phyloP scores from a whole-genome alignment of 805 yeast genomes.

The Groenewaldozyma salmanticensis region DNA sequence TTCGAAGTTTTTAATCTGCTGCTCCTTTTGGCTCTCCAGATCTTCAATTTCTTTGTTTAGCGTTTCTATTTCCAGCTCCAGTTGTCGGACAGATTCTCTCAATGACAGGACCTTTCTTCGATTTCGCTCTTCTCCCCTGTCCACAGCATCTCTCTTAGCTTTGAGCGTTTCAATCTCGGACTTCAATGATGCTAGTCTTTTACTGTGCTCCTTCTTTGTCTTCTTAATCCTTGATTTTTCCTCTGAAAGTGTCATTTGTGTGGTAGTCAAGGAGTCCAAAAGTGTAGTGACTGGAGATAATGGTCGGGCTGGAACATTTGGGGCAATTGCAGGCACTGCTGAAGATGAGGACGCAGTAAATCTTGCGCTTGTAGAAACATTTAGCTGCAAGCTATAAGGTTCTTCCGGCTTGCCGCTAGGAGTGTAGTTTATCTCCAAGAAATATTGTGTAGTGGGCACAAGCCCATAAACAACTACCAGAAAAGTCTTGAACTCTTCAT shows the following conservation, averaged over 20 bases:
- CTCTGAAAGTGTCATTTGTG: conserved; percentile 47
- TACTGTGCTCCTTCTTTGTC: conserved; percentile 47
- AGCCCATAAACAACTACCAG: conserved; percentile 54
- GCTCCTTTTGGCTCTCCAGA: conserved; percentile 9
- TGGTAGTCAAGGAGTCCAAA: conserved; percentile 55
- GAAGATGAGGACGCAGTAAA: conserved; percentile 5
- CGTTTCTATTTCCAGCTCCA: conserved; percentile 29
- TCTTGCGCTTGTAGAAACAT: too few relatives aligned
- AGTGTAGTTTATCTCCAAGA: conserved; percentile 36
- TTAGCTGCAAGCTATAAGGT: conserved; percentile 1
- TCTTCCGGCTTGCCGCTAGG: neutral
- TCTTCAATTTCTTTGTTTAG: conserved; percentile 11
- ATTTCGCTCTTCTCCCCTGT: conserved; percentile 47
- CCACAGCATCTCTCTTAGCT: conserved; percentile 37
- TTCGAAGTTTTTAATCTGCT: conserved; percentile 7
- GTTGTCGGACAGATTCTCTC: conserved; percentile 35
- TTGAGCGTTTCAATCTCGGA: conserved; percentile 48
- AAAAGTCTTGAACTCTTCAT: conserved; percentile 26
- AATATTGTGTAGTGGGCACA: conserved; percentile 56
- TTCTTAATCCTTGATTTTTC: conserved; percentile 51
- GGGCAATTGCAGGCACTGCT: neutral
- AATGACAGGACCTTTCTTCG: conserved; percentile 43
- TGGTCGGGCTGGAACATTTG: conserved; percentile 25
- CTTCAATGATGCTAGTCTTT: conserved; percentile 40
- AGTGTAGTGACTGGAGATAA: conserved; percentile 54